phyloP scores from a whole-genome alignment of 1,139 yeast species.

The Hyphopichia burtonii region DNA sequence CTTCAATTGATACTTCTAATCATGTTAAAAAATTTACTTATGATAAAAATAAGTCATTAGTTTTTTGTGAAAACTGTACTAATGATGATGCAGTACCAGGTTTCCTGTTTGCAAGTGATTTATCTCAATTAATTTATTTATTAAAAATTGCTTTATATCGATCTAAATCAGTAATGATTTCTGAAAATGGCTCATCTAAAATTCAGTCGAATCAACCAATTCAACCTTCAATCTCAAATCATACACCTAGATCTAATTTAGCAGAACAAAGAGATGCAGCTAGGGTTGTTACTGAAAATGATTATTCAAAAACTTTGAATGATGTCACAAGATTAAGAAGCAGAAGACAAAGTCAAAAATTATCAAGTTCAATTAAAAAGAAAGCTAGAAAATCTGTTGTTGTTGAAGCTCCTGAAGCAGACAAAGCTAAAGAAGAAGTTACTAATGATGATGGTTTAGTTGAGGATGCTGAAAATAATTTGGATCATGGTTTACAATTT shows the following conservation, averaged over 20 bases:
- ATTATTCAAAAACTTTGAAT: slow-evolving; percentile 49
- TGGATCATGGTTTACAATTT: background rate
- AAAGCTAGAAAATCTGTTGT: slow-evolving; percentile 46
- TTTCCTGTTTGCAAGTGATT: slow-evolving; percentile 63
- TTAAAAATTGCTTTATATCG: slow-evolving; percentile 82
- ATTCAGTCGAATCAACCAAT: background rate
- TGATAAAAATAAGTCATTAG: slow-evolving; percentile 23
- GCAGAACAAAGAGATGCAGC: slow-evolving; percentile 3
- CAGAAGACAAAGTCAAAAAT: slow-evolving; percentile 65
- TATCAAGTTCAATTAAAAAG: slow-evolving; percentile 55
- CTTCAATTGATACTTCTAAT: background rate
- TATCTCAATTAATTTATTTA: slow-evolving; percentile 71
- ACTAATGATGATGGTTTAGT: slow-evolving; percentile 13
- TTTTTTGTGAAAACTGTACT: slow-evolving; percentile 60
- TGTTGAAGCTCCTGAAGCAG: slow-evolving; percentile 58
- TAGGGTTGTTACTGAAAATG: slow-evolving; percentile 2
- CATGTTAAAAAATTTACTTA: slow-evolving; percentile 33
- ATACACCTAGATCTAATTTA: background rate
- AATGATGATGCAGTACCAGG: slow-evolving; percentile 49
- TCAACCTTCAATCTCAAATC: background rate
- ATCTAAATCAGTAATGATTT: slow-evolving; percentile 65
- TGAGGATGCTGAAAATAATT: slow-evolving; percentile 10
- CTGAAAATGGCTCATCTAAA: slow-evolving; percentile 14
- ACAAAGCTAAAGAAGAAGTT: slow-evolving; percentile 23
- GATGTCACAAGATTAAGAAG: slow-evolving; percentile 80